A percentile compares a stretch with the other conserved stretches of the same genome.
Evolutionary conservation across 768 basidiomycete genomes (phyloP).

Genomic region (Tremella fuciformis): DNA sequence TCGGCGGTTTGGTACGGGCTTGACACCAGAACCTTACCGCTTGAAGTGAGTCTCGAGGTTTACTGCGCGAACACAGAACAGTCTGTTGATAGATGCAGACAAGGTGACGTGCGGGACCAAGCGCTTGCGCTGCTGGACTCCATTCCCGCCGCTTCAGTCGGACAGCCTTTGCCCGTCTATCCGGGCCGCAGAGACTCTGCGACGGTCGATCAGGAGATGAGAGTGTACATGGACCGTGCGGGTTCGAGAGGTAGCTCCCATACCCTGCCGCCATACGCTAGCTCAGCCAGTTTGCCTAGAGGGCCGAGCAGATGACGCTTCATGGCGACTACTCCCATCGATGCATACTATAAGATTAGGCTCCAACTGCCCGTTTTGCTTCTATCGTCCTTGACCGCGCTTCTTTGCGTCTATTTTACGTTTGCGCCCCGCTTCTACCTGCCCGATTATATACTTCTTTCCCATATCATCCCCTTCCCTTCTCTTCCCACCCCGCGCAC

Average conservation of each 20-base stretch:
- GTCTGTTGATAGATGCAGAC: too few relatives aligned
- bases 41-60: background rate
- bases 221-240: too few relatives aligned
- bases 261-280: too few relatives aligned
- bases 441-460: background rate
- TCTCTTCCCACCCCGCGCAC: background rate
- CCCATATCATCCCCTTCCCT: background rate
- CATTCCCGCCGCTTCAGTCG: background rate
- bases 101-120: constrained; percentile 1
- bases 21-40: background rate
- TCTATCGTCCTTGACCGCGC: constrained; percentile 10
- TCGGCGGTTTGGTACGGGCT: constrained; percentile 11
- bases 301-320: too few relatives aligned
- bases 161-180: too few relatives aligned
- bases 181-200: too few relatives aligned
- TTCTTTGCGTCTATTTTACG: background rate
- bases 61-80: background rate
- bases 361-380: too few relatives aligned
- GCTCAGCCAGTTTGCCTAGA: too few relatives aligned
- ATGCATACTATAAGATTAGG: too few relatives aligned
- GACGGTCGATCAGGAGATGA: too few relatives aligned
- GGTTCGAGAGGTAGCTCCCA: too few relatives aligned
- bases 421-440: constrained; percentile 18
- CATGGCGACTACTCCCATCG: too few relatives aligned
- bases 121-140: background rate